These are phyloP conservation scores for Pluteus cervinus DNA, from an alignment of 768 basidiomycete species.

Conservation along the genomic window DNA sequence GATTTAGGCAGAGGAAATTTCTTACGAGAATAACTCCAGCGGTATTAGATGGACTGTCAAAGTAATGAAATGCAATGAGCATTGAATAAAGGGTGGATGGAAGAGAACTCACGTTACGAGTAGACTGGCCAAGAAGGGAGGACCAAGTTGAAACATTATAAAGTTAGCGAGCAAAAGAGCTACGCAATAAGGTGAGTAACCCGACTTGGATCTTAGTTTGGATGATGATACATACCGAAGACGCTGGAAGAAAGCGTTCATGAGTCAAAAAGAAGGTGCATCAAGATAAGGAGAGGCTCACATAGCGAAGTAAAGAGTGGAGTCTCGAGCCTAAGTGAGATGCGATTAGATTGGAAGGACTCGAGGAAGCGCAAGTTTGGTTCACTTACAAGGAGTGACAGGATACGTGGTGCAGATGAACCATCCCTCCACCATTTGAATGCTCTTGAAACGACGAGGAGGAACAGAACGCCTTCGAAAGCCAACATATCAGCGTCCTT, in stretches of 20 bases:
- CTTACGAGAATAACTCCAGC: constrained; percentile 20
- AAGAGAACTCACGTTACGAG: constrained; percentile 18
- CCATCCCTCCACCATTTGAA: constrained; percentile 20
- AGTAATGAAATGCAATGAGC: neutral
- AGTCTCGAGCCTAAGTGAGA: constrained; percentile 16
- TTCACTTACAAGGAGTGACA: constrained; percentile 15
- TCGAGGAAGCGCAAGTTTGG: neutral
- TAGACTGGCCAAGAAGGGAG: constrained; percentile 22
- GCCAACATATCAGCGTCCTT: too few relatives aligned
- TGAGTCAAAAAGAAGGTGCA: neutral
- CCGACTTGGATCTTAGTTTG: neutral
- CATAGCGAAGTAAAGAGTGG: constrained; percentile 19
- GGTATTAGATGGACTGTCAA: constrained; percentile 16
- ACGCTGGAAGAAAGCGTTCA: constrained; percentile 1
- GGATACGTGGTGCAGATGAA: constrained; percentile 14
- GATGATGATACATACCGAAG: neutral
- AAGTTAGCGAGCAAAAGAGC: constrained; percentile 19
- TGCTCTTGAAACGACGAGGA: constrained; percentile 17
- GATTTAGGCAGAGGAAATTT: too few relatives aligned
- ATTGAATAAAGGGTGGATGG: neutral
- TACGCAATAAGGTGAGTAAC: too few relatives aligned
- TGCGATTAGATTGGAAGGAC: neutral
- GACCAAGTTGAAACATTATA: constrained; percentile 18
- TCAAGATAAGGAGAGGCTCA: constrained; percentile 8
- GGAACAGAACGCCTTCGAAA: constrained; percentile 17